These are phyloP conservation scores for Epicoccum nigrum DNA, from an alignment of 2,329 filamentous ascomycete species.

Conservation along the genomic window DNA sequence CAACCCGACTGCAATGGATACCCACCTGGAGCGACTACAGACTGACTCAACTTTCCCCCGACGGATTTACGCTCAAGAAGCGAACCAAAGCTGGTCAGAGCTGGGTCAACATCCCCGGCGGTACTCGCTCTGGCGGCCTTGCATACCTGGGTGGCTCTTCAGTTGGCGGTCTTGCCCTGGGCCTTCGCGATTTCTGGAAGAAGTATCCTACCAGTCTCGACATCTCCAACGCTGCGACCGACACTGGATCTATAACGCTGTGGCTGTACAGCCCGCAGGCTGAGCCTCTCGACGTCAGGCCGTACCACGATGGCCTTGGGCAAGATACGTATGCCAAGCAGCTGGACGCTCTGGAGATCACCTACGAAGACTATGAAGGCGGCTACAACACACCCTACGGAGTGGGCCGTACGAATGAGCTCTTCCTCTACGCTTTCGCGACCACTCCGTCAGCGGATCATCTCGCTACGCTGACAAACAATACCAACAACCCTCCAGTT, in stretches of 20 bases:
- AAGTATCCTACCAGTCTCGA: constrained; percentile 65
- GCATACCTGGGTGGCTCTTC: constrained; percentile 65
- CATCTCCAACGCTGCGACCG: constrained; percentile 57
- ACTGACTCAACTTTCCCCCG: constrained; percentile 63
- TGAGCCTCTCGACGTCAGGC: constrained; percentile 61
- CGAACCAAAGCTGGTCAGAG: constrained; percentile 62
- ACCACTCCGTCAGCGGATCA: constrained; percentile 58
- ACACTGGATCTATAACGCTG: constrained; percentile 60
- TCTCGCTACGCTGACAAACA: constrained; percentile 52
- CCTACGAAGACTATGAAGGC: constrained; percentile 67
- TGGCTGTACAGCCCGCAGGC: constrained; percentile 67
- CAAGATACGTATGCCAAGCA: constrained; percentile 63
- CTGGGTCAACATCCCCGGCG: constrained; percentile 65
- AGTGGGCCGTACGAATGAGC: constrained; percentile 63
- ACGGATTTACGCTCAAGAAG: constrained; percentile 67
- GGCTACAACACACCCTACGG: constrained; percentile 64
- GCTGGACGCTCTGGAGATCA: constrained; percentile 66
- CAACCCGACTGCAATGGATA: constrained; percentile 60
- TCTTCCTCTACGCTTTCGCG: constrained; percentile 61
- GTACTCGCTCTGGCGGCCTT: constrained; percentile 61
- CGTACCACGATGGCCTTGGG: constrained; percentile 65
- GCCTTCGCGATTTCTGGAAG: constrained; percentile 68
- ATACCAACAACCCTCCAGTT: constrained; percentile 60
- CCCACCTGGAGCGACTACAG: constrained; percentile 65
- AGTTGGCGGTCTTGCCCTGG: constrained; percentile 64